Base-by-base conservation (phyloP, 306 rosid species). In the Fragaria nilgerrensis region DNA sequence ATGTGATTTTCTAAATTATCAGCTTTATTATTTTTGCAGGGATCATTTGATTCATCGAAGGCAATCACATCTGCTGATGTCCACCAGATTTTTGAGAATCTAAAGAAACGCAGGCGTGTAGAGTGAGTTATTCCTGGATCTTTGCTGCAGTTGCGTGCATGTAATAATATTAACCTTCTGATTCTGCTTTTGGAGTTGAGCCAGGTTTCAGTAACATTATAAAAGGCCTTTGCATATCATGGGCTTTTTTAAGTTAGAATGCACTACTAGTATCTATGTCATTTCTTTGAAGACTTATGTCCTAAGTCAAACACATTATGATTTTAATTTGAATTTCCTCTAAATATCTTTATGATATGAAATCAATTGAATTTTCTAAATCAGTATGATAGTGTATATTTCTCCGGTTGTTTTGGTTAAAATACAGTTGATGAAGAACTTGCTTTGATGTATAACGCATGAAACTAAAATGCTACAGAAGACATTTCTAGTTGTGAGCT, bases 71-170 rank as follows among this genome's bases (percentile, higher is more conserved):
- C 94, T 66, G 99, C 64, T 71, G 98, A 96, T 91, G 78, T 96
- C 70, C 97, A 84, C 84, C 91, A 87, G 87, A 87, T 91, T 69
- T 96, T 96, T 62, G 98, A 93, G 61, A 89, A 92, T 80, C 88
- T 96, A 77, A 92, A 91, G 82, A 96, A 96, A 85, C 97, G 99
- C 81, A 92, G 96, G 71, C 97, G 97, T 67, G 75, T 85, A 58
- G 78, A 85, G 84, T 90, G 86, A 92, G 82, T 62, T 71, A 61
- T 74, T 75, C 78, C 73, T 25, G 63, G 39, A 56, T 77, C 69
- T 79, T 77, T 75, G 70, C 64, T 52, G 61, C 72, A 44, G 55
- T 64, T 67, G 50, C 74, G 67, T 41, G 74, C 62, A 66, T 65
- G 72, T 72, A 75, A 78, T 80, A 13, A 73, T 29, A 50, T 6